Percentiles rank a stretch among this genome's conserved stretches.
Evolutionary conservation across 176 grass and related monocot species (phyloP).

Genomic region (Typha latifolia): DNA sequence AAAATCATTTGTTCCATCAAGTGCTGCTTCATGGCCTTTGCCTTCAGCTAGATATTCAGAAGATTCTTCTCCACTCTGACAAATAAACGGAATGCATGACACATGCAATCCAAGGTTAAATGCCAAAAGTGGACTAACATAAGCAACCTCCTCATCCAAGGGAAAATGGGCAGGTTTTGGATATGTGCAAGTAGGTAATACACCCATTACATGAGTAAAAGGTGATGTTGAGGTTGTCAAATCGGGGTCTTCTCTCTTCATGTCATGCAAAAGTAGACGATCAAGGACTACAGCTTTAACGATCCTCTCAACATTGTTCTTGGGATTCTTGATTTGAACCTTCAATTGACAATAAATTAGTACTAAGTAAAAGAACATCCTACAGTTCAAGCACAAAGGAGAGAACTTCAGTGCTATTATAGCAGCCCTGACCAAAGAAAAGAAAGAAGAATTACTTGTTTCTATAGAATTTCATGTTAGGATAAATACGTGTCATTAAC

Average conservation of each 20-base stretch:
- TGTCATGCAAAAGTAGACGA: slow-evolving; percentile 18
- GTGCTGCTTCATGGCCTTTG: slow-evolving; percentile 9
- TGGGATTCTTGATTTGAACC: slow-evolving; percentile 86
- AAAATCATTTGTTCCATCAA: slow-evolving; percentile 14
- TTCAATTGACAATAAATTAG: slow-evolving; percentile 22
- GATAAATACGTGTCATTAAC: no score
- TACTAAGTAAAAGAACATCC: neutral
- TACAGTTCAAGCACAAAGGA: neutral
- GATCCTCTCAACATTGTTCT: slow-evolving; percentile 74
- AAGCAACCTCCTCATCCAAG: slow-evolving; percentile 42
- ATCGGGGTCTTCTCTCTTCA: slow-evolving; percentile 7
- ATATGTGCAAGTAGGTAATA: slow-evolving; percentile 41
- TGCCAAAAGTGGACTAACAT: slow-evolving; percentile 77
- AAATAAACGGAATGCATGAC: slow-evolving; percentile 60
- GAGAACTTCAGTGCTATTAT: neutral
- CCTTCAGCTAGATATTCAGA: slow-evolving; percentile 44
- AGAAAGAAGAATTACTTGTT: no score
- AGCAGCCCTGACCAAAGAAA: no score
- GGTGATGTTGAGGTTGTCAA: slow-evolving; percentile 9
- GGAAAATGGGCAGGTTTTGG: slow-evolving; percentile 12
- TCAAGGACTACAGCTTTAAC: slow-evolving; percentile 61
- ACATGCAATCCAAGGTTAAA: slow-evolving; percentile 87
- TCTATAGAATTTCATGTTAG: no score
- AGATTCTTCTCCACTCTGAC: slow-evolving; percentile 36
- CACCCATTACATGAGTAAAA: slow-evolving; percentile 41